Evolutionary conservation across 768 basidiomycete species (phyloP), one percentile per base, ranked within the genome.

Genomic region (Fomitopsis pulvina): DNA sequence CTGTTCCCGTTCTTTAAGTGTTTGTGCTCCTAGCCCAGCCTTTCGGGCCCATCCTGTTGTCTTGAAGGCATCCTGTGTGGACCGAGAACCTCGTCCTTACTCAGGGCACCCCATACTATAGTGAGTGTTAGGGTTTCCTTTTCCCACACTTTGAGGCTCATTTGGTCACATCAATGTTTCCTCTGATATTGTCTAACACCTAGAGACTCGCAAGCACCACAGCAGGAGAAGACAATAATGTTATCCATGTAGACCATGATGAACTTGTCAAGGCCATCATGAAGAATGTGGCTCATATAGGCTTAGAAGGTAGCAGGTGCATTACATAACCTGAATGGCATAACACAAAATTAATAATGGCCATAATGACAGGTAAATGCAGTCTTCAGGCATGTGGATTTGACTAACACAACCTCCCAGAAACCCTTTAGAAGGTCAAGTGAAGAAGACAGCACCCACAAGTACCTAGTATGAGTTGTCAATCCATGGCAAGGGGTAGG

Each of bases 401-500:
- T 53, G n/a, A 52, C 48, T 18, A 74, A 67, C 2, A 68, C 56
- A 16, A 77, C 56, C 12, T 71, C 68, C 52, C 75, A 68, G 53
- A 67, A 77, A 0, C 66, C 71, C 34, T 63, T 62, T 3, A 60
- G 53, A 2, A 77, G 60, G 54, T 78, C 73, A 7, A 77, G 45
- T 63, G 54, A 68, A 74, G 26, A 61, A 22, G 26, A 47, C 50
- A 11, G 37, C 39, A 16, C 57, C 53, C 20, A 52, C 47, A 11
- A 62, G 37, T 2, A 34, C 21, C 37, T 69, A 57, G 14, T 68
- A 56, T 0, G 68, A 54, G 27, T 71, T 63, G 20, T 49, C 21
- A 29, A 71, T 55, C 5, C 67, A 59, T 0, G 68, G 68, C 8
- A 71, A 55, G 0, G 66, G 66, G 29, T 68, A 71, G 0, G 51